phyloP scores from a whole-genome alignment of 306 rosid species.

The Gynostemma pentaphyllum region DNA sequence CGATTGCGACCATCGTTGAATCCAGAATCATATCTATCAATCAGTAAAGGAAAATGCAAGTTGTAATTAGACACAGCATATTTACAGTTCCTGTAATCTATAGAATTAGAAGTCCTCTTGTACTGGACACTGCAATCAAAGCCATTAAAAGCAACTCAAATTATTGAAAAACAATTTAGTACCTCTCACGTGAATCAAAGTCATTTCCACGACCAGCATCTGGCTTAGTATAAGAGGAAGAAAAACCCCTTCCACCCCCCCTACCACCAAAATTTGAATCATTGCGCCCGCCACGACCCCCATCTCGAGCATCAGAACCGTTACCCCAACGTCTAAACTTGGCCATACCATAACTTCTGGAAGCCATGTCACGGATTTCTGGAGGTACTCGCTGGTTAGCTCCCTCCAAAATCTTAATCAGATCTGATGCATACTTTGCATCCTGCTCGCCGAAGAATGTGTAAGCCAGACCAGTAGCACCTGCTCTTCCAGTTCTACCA shows the following conservation, averaged over 20 bases:
- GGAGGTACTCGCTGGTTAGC: slow-evolving; percentile 85
- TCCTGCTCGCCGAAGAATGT: slow-evolving; percentile 95
- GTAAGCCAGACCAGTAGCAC: slow-evolving; percentile 88
- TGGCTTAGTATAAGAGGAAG: slow-evolving; percentile 21
- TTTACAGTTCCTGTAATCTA: too few species aligned
- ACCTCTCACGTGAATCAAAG: slow-evolving; percentile 55
- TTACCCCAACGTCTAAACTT: slow-evolving; percentile 77
- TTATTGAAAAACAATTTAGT: neutral
- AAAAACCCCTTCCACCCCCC: slow-evolving; percentile 42
- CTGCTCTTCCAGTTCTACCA: slow-evolving; percentile 99
- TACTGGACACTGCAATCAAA: neutral
- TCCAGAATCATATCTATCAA: slow-evolving; percentile 49
- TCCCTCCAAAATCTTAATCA: slow-evolving; percentile 92
- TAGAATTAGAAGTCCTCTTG: too few species aligned
- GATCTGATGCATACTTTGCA: slow-evolving; percentile 83
- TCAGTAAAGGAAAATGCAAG: neutral
- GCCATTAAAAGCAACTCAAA: neutral
- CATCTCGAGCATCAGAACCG: slow-evolving; percentile 42
- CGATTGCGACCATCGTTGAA: slow-evolving; percentile 20
- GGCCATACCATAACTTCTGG: slow-evolving; percentile 83
- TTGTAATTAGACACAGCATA: too few species aligned
- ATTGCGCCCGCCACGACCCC: slow-evolving; percentile 52
- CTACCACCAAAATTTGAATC: slow-evolving; percentile 62
- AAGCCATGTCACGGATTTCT: slow-evolving; percentile 71
- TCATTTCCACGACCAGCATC: slow-evolving; percentile 62